phyloP scores from a whole-genome alignment of 345 rosid genomes.

The Xanthoceras sorbifolium region DNA sequence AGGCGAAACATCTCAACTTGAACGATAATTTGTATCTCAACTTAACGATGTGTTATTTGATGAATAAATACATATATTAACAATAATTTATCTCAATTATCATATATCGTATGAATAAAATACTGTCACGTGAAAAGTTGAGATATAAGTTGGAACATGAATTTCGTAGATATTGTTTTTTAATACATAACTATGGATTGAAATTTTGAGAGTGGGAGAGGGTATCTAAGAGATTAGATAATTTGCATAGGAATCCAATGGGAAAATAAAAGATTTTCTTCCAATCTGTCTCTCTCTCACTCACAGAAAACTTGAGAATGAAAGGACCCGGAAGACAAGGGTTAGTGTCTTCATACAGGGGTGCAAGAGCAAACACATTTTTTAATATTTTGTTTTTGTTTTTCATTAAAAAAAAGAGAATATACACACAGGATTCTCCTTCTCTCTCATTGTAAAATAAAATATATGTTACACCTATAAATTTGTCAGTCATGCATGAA shows the following conservation, averaged over 20 bases:
- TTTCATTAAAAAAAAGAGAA: background rate
- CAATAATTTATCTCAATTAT: no score
- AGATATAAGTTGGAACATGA: no score
- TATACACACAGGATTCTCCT: constrained; percentile 13
- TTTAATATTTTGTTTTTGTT: background rate
- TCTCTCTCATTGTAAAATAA: background rate
- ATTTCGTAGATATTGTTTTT: no score
- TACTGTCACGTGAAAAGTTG: no score
- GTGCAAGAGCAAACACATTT: constrained; percentile 32
- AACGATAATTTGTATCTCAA: no score
- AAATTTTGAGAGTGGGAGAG: constrained; percentile 25
- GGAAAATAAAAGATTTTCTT: constrained; percentile 29
- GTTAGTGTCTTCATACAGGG: constrained; percentile 41
- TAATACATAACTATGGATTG: background rate
- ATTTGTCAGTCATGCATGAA: constrained; percentile 36
- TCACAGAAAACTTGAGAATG: background rate
- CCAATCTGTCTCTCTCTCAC: constrained; percentile 27
- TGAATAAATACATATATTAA: no score
- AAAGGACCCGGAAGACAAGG: constrained; percentile 47
- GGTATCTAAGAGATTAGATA: background rate
- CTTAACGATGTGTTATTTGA: no score
- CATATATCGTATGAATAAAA: background rate
- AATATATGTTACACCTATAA: background rate
- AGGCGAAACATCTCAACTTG: no score
- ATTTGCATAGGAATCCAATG: constrained; percentile 18